Percentiles rank a stretch among this genome's conserved stretches.
These are phyloP conservation scores for Tylopilus plumbeoviolaceoides DNA, from an alignment of 768 basidiomycete species.

Conservation along the genomic window DNA sequence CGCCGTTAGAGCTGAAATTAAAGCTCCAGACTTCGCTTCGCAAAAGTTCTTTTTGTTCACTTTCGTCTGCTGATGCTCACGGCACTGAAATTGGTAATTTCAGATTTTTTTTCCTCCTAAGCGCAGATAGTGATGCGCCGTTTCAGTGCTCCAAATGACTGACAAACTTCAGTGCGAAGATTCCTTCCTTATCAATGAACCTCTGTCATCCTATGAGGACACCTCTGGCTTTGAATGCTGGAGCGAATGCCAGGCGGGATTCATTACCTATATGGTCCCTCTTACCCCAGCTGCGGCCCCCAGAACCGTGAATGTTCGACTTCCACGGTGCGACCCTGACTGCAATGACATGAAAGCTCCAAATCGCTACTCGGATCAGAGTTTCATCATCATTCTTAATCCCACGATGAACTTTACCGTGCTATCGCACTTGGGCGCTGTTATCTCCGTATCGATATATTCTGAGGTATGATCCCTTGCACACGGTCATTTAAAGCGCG, in stretches of 20 bases:
- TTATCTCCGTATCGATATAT: slow-evolving; percentile 16
- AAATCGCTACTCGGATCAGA: slow-evolving; percentile 12
- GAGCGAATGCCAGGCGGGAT: too few species aligned
- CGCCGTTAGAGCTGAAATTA: background rate
- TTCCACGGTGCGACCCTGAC: slow-evolving; percentile 13
- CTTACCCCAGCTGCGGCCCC: too few species aligned
- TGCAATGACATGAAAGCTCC: background rate
- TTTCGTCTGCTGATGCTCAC: background rate
- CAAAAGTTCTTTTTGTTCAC: background rate
- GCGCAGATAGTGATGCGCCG: background rate
- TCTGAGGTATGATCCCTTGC: slow-evolving; percentile 6
- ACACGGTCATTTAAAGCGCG: slow-evolving; percentile 24
- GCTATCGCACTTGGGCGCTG: background rate
- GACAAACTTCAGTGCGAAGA: too few species aligned
- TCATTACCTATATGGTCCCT: too few species aligned
- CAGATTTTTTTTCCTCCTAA: background rate
- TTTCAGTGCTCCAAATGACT: background rate
- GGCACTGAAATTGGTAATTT: background rate
- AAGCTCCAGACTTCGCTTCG: background rate
- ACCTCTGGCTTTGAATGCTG: too few species aligned
- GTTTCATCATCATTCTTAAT: slow-evolving; percentile 8
- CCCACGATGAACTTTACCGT: slow-evolving; percentile 6
- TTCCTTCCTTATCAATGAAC: too few species aligned
- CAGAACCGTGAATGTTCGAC: background rate
- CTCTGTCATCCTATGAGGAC: too few species aligned